Evolutionary conservation across 345 rosid genomes (phyloP), one percentile per base, ranked within the genome.

Genomic region (Dimocarpus longan): DNA sequence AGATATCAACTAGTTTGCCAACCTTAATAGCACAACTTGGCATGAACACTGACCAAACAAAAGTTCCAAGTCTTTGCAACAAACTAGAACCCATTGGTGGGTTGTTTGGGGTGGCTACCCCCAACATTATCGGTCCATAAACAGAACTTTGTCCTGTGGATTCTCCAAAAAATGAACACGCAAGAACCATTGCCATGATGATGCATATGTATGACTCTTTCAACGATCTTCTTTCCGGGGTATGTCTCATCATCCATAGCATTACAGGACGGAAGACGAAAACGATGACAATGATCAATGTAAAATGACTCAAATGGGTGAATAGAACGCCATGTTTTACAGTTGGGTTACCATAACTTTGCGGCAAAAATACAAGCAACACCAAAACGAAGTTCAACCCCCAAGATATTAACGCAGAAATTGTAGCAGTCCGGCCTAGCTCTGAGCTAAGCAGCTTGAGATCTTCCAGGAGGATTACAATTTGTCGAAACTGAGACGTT

Each of bases 381-480:
- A 72, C 74, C 13, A 81, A 68, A 0, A 56, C 19, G 86, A 83
- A 84, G 26, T 82, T 70, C 71, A 74, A 22, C 62, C 82, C 24
- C 24, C 80, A 80, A 40, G 78, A 78, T 3, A 85, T 82, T 83
- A 86, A 76, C 22, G 88, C 79, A 43, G 89, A 86, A 63, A 89
- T 76, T 4, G 85, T 81, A 28, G 89, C 89, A 5, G 85, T 81
- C 48, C 88, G 82, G 68, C 88, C 91, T 10, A 86, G 78, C 83
- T 88, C 88, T 13, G 89, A 80, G 63, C 85, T 88, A 0, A 86
- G 56, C 70, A 88, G 79, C 70, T 85, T 88, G 2, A 86, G 78
- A 70, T 83, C 87, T 1, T 83, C 64, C 15, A 88, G 77, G 6
- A 82, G n/a, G n/a, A 54, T 54, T 16, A 54, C 6, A 16, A 5